Evolutionary conservation across 495 filamentous ascomycete species (phyloP), one percentile per base, ranked within the genome.

Genomic region (Aspergillus diversus): DNA sequence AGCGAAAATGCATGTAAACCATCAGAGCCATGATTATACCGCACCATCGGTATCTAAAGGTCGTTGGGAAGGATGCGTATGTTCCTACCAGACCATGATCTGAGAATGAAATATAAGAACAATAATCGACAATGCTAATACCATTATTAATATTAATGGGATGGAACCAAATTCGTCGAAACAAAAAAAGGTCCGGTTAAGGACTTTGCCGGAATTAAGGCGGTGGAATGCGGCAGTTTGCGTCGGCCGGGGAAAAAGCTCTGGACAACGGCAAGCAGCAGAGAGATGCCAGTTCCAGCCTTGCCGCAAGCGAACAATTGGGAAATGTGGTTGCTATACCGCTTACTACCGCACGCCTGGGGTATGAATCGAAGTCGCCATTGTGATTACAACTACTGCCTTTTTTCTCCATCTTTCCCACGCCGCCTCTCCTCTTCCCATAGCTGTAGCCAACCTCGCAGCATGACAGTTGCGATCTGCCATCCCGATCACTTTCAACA

Each of bases 121-220:
- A 27, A 27, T 27, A 27, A 27, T n/a, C n/a, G n/a, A 27, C 21
- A 27, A 27, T 27, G 21, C 2, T 27, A 27, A 27, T 27, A 27
- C 21, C 21, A 27, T 27, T 27, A 27, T 27, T 27, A 27, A 27
- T 27, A 27, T 27, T 27, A 27, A 27, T 31, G 31, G 35, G 17
- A 31, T 57, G 7, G 39, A 32, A 7, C 7, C 31, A 47, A 17
- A 32, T 39, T 43, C n/a, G 15, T 47, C 15, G n/a, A 32, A 13
- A 32, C 35, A 57, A 46, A 21, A 11, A 15, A 27, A n/a, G 53
- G 12, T 5, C 33, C 63, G 66, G 66, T 34, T 61, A 59, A 65
- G 53, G 32, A 5, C 31, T 69, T 65, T 63, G 12, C 66, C 66
- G 61, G 9, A 43, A 1, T 31, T 39, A n/a, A 63, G 58, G 62